Evolutionary conservation across 345 rosid genomes (phyloP).

Genomic region (Camelina hispida): DNA sequence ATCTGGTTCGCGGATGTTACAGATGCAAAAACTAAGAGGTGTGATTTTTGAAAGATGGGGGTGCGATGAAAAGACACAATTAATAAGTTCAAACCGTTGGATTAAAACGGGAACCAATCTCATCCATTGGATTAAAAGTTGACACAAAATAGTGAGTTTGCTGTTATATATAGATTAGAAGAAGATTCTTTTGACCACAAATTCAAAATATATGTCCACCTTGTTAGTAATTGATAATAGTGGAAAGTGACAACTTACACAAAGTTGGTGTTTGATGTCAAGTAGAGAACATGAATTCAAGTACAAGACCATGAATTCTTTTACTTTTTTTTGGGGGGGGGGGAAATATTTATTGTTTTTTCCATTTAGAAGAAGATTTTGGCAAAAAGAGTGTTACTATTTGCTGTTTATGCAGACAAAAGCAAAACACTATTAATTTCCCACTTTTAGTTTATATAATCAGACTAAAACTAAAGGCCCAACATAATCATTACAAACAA

Average conservation of each 20-base stretch:
- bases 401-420: neutral
- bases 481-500: neutral
- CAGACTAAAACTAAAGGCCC: neutral
- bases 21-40: no score
- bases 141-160: no score
- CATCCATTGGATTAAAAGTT: no score
- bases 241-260: neutral
- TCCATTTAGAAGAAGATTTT: neutral
- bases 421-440: neutral
- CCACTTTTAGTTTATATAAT: no score
- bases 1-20: no score
- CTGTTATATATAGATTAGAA: no score
- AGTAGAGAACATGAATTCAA: conserved; percentile 5
- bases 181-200: neutral
- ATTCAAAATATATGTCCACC: no score
- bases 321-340: no score
- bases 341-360: neutral
- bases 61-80: no score
- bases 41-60: no score
- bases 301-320: neutral
- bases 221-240: neutral
- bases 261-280: neutral
- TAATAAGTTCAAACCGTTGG: no score
- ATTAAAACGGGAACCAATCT: no score
- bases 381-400: neutral